Base-by-base conservation (phyloP, 164 flowering plant species). In the Vitis riparia region DNA sequence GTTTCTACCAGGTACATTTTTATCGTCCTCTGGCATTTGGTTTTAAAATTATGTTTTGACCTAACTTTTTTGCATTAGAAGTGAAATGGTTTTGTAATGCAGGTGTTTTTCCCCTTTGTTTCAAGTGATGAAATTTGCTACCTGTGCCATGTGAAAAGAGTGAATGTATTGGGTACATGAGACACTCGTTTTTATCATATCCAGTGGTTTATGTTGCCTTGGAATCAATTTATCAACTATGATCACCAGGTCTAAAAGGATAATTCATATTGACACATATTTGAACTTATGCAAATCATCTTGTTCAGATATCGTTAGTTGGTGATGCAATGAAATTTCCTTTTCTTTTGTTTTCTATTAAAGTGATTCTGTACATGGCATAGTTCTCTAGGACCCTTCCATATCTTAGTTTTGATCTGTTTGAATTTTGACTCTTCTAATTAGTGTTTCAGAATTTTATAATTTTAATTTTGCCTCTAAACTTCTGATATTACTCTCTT, bases 1-100 rank as follows among this genome's bases (percentile, higher is more conserved):
- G 98, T 66, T 94, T 94, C 73, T 94, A 94, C 66, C 98, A 92
- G 94, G 97, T 94, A 82, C 37, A 47, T 5, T 68, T 30, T 16
- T 70, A 55, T 37, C 27, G 0, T 68, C 32, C 27, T 37, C 5
- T 37, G 44, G 44, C 44, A 37, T 37, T 37, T 37, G 7, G 44
- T 37, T 37, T 37, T 37, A 37, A 6, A 3, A 6, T 37, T 37
- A 37, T 37, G 44, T 37, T 37, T 37, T 37, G 0, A 37, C 44
- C 44, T 3, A 37, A 3, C 7, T 37, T 6, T 37, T 37, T 37
- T 37, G 8, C 7, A 37, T 37, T 37, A 5, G 44, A 37, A 3
- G 44, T 37, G 44, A 37, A 37, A 37, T 37, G 44, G 44, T 37
- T 37, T 37, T 37, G 7, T 37, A 37, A 37, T 3, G 44, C 5